Evolutionary conservation across 176 grass and related monocot genomes (phyloP).

Genomic region (Bolboschoenus planiculmis): DNA sequence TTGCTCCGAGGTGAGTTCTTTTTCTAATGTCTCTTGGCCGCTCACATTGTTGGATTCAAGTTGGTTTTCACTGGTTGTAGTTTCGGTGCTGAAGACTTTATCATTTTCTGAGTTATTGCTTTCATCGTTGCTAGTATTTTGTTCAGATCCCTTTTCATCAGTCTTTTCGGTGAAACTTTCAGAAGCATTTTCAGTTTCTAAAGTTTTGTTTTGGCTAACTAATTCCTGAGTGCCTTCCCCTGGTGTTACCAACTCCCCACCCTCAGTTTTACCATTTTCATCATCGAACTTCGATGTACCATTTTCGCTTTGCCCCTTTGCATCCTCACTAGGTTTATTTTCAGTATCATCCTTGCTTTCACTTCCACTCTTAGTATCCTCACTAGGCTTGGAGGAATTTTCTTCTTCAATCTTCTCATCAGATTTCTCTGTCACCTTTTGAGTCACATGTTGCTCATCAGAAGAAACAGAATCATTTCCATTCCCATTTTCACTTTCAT

Average conservation of each 20-base stretch:
- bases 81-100: slow-evolving; percentile 8
- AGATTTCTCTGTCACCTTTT: slow-evolving; percentile 24
- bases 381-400: slow-evolving; percentile 1
- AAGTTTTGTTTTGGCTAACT: slow-evolving; percentile 21
- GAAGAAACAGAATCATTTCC: slow-evolving; percentile 17
- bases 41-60: neutral
- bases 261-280: slow-evolving; percentile 66
- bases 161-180: slow-evolving; percentile 9
- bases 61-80: neutral
- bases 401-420: slow-evolving; percentile 24
- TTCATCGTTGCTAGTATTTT: slow-evolving; percentile 3
- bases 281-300: slow-evolving; percentile 46
- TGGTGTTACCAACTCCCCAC: slow-evolving; percentile 57
- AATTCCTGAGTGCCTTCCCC: slow-evolving; percentile 33
- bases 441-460: slow-evolving; percentile 13
- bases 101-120: neutral
- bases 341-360: slow-evolving; percentile 8
- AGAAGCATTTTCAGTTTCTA: slow-evolving; percentile 29
- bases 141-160: slow-evolving; percentile 13
- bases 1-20: slow-evolving; percentile 11
- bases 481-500: neutral
- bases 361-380: slow-evolving; percentile 6
- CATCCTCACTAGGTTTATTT: slow-evolving; percentile 9
- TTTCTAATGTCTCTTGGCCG: slow-evolving; percentile 2
- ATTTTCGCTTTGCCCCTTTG: slow-evolving; percentile 22